These are phyloP conservation scores for Aegilops sharonensis DNA, from an alignment of 176 grass and related monocot species.

Conservation along the genomic window DNA sequence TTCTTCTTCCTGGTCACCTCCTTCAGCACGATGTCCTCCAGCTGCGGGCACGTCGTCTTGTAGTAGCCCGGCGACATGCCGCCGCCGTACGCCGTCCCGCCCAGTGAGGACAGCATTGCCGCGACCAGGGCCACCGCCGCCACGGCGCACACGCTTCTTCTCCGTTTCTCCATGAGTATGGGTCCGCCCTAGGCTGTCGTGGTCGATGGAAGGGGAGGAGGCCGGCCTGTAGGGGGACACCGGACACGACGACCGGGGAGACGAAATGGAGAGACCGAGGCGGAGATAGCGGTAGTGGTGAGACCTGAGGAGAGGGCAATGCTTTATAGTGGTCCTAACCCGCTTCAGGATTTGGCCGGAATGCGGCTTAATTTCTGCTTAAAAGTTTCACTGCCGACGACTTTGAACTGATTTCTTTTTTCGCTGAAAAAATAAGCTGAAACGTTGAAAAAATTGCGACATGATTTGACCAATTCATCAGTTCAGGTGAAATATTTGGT, in stretches of 20 bases:
- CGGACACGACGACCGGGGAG: not conserved
- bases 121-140: slow-evolving; percentile 12
- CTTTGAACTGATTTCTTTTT: no score
- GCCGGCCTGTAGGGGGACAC: not conserved
- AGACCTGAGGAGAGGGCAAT: not conserved
- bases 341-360: not conserved
- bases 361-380: not conserved
- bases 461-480: no score
- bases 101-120: not conserved
- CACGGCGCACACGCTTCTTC: not conserved
- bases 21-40: slow-evolving; percentile 44
- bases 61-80: slow-evolving; percentile 42
- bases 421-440: no score
- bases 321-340: not conserved
- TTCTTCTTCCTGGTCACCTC: slow-evolving; percentile 57
- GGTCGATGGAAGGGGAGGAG: not conserved
- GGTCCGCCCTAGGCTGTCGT: not conserved
- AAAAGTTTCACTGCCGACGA: no score
- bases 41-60: slow-evolving; percentile 31
- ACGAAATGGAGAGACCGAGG: not conserved
- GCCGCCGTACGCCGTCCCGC: not conserved
- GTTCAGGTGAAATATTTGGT: no score
- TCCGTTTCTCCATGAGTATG: slow-evolving; percentile 18
- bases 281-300: slow-evolving; percentile 1
- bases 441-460: no score